Conservation (phyloP, 805 yeast species). For the Yamadazyma sp. region DNA sequence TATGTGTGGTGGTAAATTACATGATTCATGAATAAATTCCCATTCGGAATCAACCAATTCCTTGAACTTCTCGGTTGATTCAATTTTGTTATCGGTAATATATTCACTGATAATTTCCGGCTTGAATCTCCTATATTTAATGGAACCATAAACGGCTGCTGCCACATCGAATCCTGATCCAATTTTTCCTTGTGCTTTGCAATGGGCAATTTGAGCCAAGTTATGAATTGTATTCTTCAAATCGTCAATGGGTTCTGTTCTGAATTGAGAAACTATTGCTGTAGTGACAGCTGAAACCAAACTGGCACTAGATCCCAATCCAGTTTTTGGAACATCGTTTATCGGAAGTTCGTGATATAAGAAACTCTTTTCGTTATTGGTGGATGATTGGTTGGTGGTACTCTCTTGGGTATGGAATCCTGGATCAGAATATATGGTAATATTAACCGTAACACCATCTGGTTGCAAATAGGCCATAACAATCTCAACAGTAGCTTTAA, state of each 20-base stretch:
- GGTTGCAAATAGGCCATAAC: constrained; percentile 51
- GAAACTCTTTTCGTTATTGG: constrained; percentile 45
- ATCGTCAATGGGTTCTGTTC: constrained; percentile 14
- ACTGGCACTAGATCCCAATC: constrained; percentile 95
- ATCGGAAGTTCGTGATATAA: constrained; percentile 60
- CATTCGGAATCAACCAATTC: constrained; percentile 50
- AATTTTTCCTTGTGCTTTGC: constrained; percentile 89
- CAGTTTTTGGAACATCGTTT: constrained; percentile 82
- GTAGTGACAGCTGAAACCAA: constrained; percentile 77
- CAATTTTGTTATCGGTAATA: constrained; percentile 27
- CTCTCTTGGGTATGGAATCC: constrained; percentile 81
- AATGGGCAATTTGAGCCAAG: constrained; percentile 84
- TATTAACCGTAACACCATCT: constrained; percentile 15
- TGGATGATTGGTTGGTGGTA: constrained; percentile 31
- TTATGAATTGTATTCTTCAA: constrained; percentile 54
- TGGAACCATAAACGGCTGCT: constrained; percentile 89
- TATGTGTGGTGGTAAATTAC: constrained; percentile 66
- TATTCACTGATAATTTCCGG: constrained; percentile 46
- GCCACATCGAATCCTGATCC: constrained; percentile 99
- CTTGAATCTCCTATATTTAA: constrained; percentile 72
- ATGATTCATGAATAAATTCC: constrained; percentile 54
- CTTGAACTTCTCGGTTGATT: constrained; percentile 11
- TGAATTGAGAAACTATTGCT: constrained; percentile 54
- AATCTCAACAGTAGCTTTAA: constrained; percentile 57
- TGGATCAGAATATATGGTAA: constrained; percentile 78